These are phyloP conservation scores for Dipteronia dyeriana DNA, from an alignment of 345 rosid genomes.

Conservation along the genomic window DNA sequence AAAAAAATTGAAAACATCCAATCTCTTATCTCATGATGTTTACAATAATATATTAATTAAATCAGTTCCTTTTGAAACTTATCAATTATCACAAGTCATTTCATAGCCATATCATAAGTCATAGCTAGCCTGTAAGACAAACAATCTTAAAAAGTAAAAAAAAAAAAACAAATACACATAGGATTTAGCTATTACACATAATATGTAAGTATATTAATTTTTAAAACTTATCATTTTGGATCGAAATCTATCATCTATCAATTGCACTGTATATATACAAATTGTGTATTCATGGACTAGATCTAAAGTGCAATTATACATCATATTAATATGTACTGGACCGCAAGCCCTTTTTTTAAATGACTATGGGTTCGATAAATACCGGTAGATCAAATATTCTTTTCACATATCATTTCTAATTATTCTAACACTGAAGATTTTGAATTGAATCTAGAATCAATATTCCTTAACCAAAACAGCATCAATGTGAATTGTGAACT, in stretches of 20 bases:
- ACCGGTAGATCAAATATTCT: neutral
- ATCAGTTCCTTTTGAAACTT: neutral
- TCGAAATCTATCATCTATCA: no score
- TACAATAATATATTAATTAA: neutral
- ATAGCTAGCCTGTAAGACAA: neutral
- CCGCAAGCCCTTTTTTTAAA: neutral
- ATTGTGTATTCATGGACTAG: neutral
- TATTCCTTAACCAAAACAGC: neutral
- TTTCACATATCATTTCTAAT: neutral
- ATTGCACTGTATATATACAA: no score
- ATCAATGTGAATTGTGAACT: neutral
- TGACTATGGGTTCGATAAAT: no score
- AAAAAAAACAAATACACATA: conserved; percentile 2
- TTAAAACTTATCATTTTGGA: no score
- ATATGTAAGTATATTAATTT: no score
- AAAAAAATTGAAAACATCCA: neutral
- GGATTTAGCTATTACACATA: no score
- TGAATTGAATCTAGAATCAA: neutral
- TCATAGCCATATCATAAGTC: neutral
- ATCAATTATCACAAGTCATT: no score
- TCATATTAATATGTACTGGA: neutral
- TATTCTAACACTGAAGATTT: neutral
- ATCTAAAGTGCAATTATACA: neutral
- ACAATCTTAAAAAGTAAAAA: neutral
- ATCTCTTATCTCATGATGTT: neutral